Evolutionary conservation across 441 rosid species (phyloP), one percentile per base, ranked within the genome.

Genomic region (Rhodomyrtus psidioides): DNA sequence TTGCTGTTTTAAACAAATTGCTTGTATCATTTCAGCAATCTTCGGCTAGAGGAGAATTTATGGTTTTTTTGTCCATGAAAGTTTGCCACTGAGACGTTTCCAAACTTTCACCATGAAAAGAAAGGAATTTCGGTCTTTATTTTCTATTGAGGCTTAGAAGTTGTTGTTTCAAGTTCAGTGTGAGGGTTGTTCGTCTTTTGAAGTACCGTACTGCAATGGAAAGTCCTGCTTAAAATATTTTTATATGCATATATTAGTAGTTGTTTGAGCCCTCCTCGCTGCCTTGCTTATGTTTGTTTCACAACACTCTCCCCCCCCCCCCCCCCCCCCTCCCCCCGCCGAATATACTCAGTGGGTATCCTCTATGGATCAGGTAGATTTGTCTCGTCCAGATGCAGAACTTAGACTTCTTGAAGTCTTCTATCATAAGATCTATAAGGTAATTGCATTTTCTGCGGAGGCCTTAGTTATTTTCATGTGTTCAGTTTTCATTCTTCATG

Each of bases 341-440:
- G n/a, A n/a, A n/a, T 46, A 70, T 6, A 70, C 51, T 21, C 75
- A 44, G 55, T 34, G 15, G 21, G 44, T 70, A 9, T 83, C 53
- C 58, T 17, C 75, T 88, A 28, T 88, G 83, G 84, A 89, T 88
- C 94, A 95, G 99, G 99, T 95, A 53, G 98, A 95, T 88, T 90
- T 97, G 92, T 97, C 99, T 62, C 95, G 91, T 90, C 94, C 95
- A 65, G 91, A 90, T 93, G 98, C 98, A 83, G 98, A 97, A 91
- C 96, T 97, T 87, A 92, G 99, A 88, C 89, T 97, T 83, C 96
- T 97, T 85, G 97, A 97, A 93, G 98, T 96, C 70, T 97, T 96
- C 88, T 93, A 93, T 87, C 97, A 95, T 93, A 96, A 96, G 91
- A 97, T 97, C 88, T 96, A 94, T 84, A 97, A 96, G 97, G 99